Percentiles rank a stretch among this genome's conserved stretches.
Evolutionary conservation across 148 eudicot species (phyloP).

Genomic region (Selenicereus undatus): DNA sequence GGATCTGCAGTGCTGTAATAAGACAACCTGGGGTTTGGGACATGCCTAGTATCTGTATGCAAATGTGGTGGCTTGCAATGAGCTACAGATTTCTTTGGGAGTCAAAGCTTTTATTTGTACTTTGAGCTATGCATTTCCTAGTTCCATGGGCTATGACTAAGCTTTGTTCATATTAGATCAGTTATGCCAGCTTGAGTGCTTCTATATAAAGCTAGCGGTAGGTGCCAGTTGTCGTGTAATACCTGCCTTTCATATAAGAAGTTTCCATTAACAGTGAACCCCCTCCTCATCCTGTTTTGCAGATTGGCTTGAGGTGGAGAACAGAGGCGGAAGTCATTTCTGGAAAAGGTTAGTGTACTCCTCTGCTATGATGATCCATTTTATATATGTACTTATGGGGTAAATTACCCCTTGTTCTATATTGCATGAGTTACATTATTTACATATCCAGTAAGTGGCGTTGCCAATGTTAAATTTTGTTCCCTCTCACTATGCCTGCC

Average conservation of each 20-base stretch:
- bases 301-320: conserved; percentile 99
- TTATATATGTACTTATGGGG: neutral
- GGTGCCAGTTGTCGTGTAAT: neutral
- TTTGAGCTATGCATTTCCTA: neutral
- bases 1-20: too few species aligned
- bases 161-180: neutral
- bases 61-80: neutral
- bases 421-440: neutral
- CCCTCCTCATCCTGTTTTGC: conserved; percentile 13
- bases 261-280: neutral
- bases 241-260: neutral
- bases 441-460: neutral
- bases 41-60: too few species aligned
- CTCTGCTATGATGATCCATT: neutral
- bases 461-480: neutral
- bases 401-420: neutral
- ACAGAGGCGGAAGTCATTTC: conserved; percentile 86
- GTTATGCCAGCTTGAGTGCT: neutral
- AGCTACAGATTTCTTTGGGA: neutral
- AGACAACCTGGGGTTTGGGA: too few species aligned
- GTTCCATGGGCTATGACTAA: neutral
- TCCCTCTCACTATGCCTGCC: neutral
- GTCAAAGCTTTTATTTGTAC: neutral
- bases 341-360: conserved; percentile 68
- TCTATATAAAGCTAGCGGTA: neutral